phyloP scores from a whole-genome alignment of 2,329 filamentous ascomycete genomes.

The Exophiala mesophila region DNA sequence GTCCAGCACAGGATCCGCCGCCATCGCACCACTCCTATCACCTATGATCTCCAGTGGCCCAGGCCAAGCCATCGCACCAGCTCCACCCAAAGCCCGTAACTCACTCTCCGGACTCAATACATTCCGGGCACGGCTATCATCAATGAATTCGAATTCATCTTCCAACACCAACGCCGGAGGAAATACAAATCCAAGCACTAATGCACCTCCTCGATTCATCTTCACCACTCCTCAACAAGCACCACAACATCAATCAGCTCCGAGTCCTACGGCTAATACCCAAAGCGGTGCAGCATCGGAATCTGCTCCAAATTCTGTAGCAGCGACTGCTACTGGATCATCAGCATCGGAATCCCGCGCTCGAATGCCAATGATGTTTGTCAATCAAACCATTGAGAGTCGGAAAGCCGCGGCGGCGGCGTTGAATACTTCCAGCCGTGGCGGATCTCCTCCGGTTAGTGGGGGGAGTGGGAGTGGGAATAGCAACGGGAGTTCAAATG shows the following conservation, averaged over 20 bases:
- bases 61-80: conserved; percentile 21
- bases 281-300: conserved; percentile 8
- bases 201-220: conserved; percentile 15
- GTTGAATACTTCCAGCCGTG: background rate
- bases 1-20: background rate
- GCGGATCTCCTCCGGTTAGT: too few relatives aligned
- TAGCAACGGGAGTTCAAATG: too few relatives aligned
- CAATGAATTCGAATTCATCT: background rate
- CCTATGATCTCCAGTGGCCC: conserved; percentile 11
- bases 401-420: conserved; percentile 12
- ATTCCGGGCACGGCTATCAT: background rate
- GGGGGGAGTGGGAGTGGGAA: too few relatives aligned
- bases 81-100: conserved; percentile 7
- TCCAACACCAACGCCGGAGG: background rate
- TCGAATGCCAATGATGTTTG: conserved; percentile 19
- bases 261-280: conserved; percentile 1
- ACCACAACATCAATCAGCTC: conserved; percentile 17
- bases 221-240: conserved; percentile 21
- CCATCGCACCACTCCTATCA: background rate
- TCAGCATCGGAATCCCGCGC: conserved; percentile 9
- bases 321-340: background rate
- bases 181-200: background rate
- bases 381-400: conserved; percentile 21
- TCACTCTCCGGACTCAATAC: background rate
- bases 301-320: too few relatives aligned